Evolutionary conservation across 2,329 filamentous ascomycete species (phyloP), one percentile per base, ranked within the genome.

Genomic region (Huntiella savannae): DNA sequence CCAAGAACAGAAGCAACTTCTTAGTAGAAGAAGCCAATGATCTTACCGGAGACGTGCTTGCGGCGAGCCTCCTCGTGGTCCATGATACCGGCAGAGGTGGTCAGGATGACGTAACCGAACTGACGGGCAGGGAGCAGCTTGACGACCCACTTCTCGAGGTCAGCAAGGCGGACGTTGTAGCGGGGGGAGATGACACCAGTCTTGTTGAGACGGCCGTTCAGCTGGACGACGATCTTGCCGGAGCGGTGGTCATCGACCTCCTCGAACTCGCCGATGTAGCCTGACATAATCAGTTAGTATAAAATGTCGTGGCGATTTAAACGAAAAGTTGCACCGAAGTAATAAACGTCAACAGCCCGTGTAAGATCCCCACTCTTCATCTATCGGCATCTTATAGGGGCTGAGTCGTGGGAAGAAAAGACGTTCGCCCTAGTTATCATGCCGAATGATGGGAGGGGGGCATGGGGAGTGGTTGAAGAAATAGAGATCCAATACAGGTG

Each of bases 321-420:
- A 95, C 79, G 80, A 83, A 75, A 72, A 69, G 82, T 78, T 70
- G 86, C 82, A 91, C 70, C 66, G 63, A 51, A 50, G 37, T 40
- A 48, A 53, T 50, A 55, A 68, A 65, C 70, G 69, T 82, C 60
- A 58, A 58, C 80, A 79, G 77, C 85, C 92, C 81, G 82, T 94
- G 86, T 94, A 93, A 95, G 86, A 88, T 81, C 80, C 76, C 79
- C 79, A 65, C 65, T 61, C 62, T 82, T 70, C 65, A 91, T 98
- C 69, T 98, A 82, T 92, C 91, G 88, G 85, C 77, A 78, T 92
- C 78, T 96, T 96, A 98, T 96, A 98, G 85, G 87, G 85, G 88
- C 85, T 78, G 80, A 74, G 79, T 81, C 83, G 86, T 95, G 68
- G 73, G 64, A 56, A 56, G 55, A 65, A 28, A 75, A 76, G 79